These are phyloP conservation scores for Brassica cretica DNA, from an alignment of 345 rosid genomes.

Conservation along the genomic window DNA sequence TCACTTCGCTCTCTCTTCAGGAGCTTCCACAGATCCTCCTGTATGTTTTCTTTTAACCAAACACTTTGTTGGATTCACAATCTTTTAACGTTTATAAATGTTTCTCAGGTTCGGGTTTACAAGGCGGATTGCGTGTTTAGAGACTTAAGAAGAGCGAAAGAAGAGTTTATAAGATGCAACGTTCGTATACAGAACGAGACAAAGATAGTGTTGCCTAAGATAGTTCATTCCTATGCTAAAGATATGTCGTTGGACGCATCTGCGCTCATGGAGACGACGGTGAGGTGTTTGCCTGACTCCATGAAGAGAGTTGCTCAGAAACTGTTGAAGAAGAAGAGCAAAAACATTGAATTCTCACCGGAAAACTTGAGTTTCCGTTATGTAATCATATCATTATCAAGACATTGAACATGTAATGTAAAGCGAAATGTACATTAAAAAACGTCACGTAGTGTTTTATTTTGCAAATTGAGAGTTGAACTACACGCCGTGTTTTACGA, in stretches of 20 bases:
- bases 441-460: constrained; percentile 18
- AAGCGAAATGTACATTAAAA: not conserved
- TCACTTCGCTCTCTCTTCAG: constrained; percentile 82
- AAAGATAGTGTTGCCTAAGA: constrained; percentile 63
- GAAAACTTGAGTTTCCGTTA: constrained; percentile 69
- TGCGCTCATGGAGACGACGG: constrained; percentile 43
- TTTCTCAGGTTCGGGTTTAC: constrained; percentile 61
- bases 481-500: constrained; percentile 29
- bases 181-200: constrained; percentile 57
- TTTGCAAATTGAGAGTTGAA: not conserved
- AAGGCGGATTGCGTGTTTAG: constrained; percentile 54
- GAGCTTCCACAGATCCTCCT: constrained; percentile 70
- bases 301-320: constrained; percentile 48
- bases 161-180: constrained; percentile 59
- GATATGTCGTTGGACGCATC: constrained; percentile 56
- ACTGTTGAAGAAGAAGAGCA: constrained; percentile 46
- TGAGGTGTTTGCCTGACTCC: constrained; percentile 46
- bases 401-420: not conserved
- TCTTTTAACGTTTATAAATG: not conserved
- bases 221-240: constrained; percentile 57
- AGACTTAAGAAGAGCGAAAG: constrained; percentile 59
- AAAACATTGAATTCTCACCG: constrained; percentile 52
- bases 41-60: constrained; percentile 24
- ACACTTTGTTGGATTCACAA: not conserved
- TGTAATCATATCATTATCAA: constrained; percentile 51